Conservation (phyloP, 352 stramenopile genomes). For the Phytophthora ohioensis region DNA sequence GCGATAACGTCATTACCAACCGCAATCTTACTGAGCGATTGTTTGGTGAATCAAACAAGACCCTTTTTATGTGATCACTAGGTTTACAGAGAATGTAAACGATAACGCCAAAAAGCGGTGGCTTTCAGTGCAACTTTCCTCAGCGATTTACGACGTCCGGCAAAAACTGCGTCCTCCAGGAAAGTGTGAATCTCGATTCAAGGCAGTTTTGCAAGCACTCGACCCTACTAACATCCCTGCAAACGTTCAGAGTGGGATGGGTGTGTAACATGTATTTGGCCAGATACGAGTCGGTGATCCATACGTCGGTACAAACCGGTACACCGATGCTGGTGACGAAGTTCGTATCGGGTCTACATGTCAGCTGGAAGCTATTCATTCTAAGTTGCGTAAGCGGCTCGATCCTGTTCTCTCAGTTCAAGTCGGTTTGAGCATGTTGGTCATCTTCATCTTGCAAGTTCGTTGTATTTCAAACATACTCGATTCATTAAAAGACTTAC, state of each 20-base stretch:
- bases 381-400: constrained; percentile 10
- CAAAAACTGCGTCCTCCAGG: background rate
- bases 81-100: constrained; percentile 6
- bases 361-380: constrained; percentile 19
- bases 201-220: background rate
- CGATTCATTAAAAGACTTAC: background rate
- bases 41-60: constrained; percentile 21
- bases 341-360: constrained; percentile 14
- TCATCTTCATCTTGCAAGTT: constrained; percentile 23
- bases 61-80: background rate
- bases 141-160: constrained; percentile 12
- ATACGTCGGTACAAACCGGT: background rate
- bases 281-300: constrained; percentile 1
- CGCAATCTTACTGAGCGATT: constrained; percentile 5
- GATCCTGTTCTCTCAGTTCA: constrained; percentile 8
- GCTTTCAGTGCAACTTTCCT: background rate
- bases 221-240: background rate
- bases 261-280: background rate
- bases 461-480: background rate
- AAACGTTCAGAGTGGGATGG: constrained; percentile 4
- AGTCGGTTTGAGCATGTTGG: constrained; percentile 17
- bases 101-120: background rate
- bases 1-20: constrained; percentile 10
- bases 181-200: background rate
- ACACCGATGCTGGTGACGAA: background rate